These are phyloP conservation scores for Lentinula novae-zelandiae DNA, from an alignment of 1,284 basidiomycete genomes.

Conservation along the genomic window DNA sequence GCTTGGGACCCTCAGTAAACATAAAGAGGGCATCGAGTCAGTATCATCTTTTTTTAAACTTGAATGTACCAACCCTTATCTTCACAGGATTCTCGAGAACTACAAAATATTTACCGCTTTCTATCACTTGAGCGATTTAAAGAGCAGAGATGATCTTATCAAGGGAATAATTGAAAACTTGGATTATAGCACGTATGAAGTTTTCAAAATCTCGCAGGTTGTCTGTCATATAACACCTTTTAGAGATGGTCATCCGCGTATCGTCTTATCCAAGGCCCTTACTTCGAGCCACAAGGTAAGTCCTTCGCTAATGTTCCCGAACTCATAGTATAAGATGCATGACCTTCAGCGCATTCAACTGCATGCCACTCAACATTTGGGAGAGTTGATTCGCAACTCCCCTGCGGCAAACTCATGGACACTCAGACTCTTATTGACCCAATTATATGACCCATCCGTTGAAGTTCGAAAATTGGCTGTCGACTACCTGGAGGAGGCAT, in stretches of 20 bases:
- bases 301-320: background rate
- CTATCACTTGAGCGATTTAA: conserved; percentile 89
- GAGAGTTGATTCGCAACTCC: conserved; percentile 69
- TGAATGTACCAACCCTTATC: background rate
- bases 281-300: conserved; percentile 86
- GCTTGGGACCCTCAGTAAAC: conserved; percentile 87
- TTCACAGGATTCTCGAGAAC: conserved; percentile 77
- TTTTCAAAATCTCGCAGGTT: background rate
- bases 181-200: conserved; percentile 80
- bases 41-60: conserved; percentile 26
- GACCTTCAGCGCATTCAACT: conserved; percentile 74
- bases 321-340: background rate
- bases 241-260: conserved; percentile 90
- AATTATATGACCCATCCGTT: conserved; percentile 89
- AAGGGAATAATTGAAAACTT: conserved; percentile 89
- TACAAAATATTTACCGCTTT: conserved; percentile 93
- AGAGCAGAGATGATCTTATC: conserved; percentile 89
- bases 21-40: conserved; percentile 86
- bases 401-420: conserved; percentile 77
- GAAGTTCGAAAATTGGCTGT: conserved; percentile 92
- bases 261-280: conserved; percentile 89
- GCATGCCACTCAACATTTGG: conserved; percentile 87
- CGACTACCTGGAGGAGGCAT: conserved; percentile 85
- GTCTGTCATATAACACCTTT: conserved; percentile 10
- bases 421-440: conserved; percentile 85